Conservation (phyloP, 495 filamentous ascomycete genomes). For the Evansstolkia leycettana region DNA sequence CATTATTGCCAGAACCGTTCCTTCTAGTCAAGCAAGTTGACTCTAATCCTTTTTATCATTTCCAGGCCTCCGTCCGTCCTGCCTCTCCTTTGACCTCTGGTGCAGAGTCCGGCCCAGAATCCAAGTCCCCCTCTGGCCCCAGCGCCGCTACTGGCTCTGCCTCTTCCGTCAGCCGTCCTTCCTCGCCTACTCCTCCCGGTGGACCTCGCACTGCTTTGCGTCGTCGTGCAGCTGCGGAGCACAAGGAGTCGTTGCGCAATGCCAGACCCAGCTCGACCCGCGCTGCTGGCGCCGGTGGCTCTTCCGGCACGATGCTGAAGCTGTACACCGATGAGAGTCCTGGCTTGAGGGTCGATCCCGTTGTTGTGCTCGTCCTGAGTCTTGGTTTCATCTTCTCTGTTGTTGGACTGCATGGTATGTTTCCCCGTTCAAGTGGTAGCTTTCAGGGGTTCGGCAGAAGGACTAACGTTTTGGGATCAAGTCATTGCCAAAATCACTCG, state of each 20-base stretch:
- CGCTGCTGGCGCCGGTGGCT: constrained; percentile 87
- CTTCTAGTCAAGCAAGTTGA: not conserved
- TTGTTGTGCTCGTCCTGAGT: constrained; percentile 87
- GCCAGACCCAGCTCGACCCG: constrained; percentile 79
- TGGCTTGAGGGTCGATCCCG: constrained; percentile 91
- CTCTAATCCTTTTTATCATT: constrained; percentile 1
- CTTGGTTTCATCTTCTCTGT: constrained; percentile 98
- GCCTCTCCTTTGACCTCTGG: constrained; percentile 37
- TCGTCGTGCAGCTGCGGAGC: constrained; percentile 84
- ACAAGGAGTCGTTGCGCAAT: constrained; percentile 91
- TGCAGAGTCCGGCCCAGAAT: constrained; percentile 36
- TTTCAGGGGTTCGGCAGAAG: too few relatives aligned
- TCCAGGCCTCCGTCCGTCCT: constrained; percentile 35
- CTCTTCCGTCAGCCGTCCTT: constrained; percentile 58
- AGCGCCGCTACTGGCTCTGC: constrained; percentile 46
- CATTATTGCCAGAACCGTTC: not conserved
- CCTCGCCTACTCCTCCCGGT: constrained; percentile 83
- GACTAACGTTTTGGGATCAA: constrained; percentile 25
- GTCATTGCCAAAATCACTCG: constrained; percentile 95
- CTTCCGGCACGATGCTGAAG: constrained; percentile 95
- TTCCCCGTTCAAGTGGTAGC: not conserved
- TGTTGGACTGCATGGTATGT: constrained; percentile 88
- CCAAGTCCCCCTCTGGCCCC: constrained; percentile 57
- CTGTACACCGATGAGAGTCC: constrained; percentile 99
- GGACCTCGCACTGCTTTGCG: constrained; percentile 91